Conservation (phyloP, 2,329 filamentous ascomycete species). For the Colletotrichum sp. region DNA sequence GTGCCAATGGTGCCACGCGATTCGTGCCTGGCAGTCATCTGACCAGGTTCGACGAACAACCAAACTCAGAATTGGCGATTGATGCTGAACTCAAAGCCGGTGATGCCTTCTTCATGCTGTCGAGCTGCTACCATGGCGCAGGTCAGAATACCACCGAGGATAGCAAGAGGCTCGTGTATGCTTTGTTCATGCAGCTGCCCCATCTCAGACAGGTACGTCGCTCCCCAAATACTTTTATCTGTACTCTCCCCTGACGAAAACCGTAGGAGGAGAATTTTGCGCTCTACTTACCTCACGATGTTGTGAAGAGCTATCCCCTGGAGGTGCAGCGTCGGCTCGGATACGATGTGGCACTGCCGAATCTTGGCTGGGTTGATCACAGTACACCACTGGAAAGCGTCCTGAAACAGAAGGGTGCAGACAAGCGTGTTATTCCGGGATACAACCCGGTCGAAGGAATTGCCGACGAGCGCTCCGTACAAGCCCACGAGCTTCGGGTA, state of each 20-base stretch:
- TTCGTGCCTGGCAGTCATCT: slow-evolving; percentile 15
- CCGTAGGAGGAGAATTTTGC: not conserved
- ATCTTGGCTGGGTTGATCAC: not conserved
- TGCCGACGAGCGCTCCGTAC: not conserved
- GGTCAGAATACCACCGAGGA: not conserved
- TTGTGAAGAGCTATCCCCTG: not conserved
- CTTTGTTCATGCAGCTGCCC: not conserved
- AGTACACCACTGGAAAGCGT: not conserved
- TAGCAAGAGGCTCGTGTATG: not conserved
- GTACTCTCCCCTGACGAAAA: not conserved
- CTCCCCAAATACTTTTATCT: not conserved
- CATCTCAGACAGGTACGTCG: not conserved
- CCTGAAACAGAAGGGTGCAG: not conserved
- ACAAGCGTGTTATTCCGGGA: not conserved
- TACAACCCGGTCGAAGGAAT: not conserved
- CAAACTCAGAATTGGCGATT: not conserved
- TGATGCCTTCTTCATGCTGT: not conserved
- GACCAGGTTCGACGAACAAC: not conserved
- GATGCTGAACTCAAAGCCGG: not conserved
- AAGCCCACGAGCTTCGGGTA: not conserved
- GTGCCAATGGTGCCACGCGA: slow-evolving; percentile 24
- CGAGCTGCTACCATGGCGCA: not conserved
- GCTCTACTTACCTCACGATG: not conserved
- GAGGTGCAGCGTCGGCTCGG: not conserved
- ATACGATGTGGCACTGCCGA: not conserved